A percentile compares a stretch with the other conserved stretches of the same genome.
Evolutionary conservation across 352 stramenopile species (phyloP).

Genomic region (Stramenopiles sp.): DNA sequence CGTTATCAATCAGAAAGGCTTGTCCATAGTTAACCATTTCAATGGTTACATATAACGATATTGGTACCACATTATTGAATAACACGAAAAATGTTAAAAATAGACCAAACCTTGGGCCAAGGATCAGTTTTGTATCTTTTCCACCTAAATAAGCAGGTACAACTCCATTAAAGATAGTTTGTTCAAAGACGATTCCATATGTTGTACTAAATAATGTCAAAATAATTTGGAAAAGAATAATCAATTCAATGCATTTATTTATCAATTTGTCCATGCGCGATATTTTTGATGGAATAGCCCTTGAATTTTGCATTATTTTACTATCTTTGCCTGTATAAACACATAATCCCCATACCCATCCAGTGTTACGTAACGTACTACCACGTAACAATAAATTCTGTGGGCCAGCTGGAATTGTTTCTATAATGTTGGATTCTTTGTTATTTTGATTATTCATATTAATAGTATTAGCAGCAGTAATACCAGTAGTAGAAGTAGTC

Average conservation of each 20-base stretch:
- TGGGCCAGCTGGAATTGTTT: slow-evolving; percentile 45
- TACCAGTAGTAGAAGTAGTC: neutral
- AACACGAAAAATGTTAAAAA: slow-evolving; percentile 79
- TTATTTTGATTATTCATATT: slow-evolving; percentile 10
- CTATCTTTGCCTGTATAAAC: slow-evolving; percentile 48
- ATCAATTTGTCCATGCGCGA: slow-evolving; percentile 44
- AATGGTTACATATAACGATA: slow-evolving; percentile 91
- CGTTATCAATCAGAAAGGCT: slow-evolving; percentile 72
- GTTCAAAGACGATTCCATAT: no score
- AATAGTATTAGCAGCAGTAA: neutral
- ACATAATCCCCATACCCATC: slow-evolving; percentile 47
- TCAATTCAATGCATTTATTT: slow-evolving; percentile 53
- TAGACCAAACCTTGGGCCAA: no score
- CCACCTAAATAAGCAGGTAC: neutral
- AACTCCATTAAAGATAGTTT: neutral
- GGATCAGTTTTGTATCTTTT: no score
- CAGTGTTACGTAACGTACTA: slow-evolving; percentile 57
- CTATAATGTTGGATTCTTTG: slow-evolving; percentile 16
- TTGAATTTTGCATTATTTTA: slow-evolving; percentile 57
- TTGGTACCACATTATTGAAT: slow-evolving; percentile 87
- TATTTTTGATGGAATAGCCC: slow-evolving; percentile 56
- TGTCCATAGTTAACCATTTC: slow-evolving; percentile 83
- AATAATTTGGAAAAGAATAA: slow-evolving; percentile 32
- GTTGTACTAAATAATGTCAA: no score
- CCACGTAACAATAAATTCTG: slow-evolving; percentile 48